A percentile compares a stretch with the other conserved stretches of the same genome.
These are phyloP conservation scores for Craterostigma plantagineum DNA, from an alignment of 257 asterid genomes.

Conservation along the genomic window DNA sequence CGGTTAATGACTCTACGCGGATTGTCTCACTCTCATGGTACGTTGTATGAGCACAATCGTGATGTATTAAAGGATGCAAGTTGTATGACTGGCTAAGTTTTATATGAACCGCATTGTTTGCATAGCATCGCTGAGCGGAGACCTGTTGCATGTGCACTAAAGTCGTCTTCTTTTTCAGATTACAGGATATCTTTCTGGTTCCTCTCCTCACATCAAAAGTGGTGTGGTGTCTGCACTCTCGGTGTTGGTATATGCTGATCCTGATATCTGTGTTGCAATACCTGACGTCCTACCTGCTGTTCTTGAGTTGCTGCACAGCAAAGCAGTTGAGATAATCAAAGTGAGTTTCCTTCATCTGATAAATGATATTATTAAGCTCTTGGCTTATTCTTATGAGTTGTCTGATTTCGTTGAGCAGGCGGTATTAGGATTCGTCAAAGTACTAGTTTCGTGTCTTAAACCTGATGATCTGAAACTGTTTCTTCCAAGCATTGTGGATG, in stretches of 20 bases:
- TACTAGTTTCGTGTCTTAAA: slow-evolving; percentile 62
- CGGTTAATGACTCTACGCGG: too few species aligned
- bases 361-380: slow-evolving; percentile 15
- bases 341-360: slow-evolving; percentile 24
- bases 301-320: slow-evolving; percentile 62
- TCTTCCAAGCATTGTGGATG: slow-evolving; percentile 56
- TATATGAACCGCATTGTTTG: slow-evolving; percentile 2
- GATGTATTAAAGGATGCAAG: too few species aligned
- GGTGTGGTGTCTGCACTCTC: slow-evolving; percentile 92
- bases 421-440: slow-evolving; percentile 86
- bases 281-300: slow-evolving; percentile 70
- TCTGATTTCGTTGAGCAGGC: slow-evolving; percentile 31
- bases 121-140: background rate
- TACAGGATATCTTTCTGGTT: slow-evolving; percentile 70
- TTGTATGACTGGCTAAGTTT: background rate
- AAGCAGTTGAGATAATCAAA: slow-evolving; percentile 66
- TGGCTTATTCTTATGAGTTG: slow-evolving; percentile 3
- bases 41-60: too few species aligned
- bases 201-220: slow-evolving; percentile 83
- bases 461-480: slow-evolving; percentile 41
- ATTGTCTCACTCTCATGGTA: too few species aligned
- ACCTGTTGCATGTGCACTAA: too few species aligned
- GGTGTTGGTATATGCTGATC: slow-evolving; percentile 50
- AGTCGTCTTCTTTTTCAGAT: slow-evolving; percentile 26
- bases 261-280: slow-evolving; percentile 32